Evolutionary conservation across 305 asterid genomes (phyloP).

Genomic region (Rubia tinctorum): DNA sequence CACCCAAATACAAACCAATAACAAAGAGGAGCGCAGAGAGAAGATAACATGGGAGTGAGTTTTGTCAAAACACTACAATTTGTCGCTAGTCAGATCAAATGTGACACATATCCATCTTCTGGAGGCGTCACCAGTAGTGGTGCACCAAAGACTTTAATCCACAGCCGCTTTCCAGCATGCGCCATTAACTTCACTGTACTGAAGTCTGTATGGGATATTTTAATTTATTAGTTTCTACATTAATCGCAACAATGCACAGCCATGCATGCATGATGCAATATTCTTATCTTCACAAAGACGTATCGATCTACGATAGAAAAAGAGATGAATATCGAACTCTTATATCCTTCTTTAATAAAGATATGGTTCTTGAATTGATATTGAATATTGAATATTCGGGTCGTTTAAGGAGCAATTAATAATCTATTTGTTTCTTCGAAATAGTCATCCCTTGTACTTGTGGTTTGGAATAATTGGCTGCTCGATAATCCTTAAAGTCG

Average conservation of each 20-base stretch:
- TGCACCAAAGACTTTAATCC: neutral
- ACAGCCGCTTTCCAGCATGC: neutral
- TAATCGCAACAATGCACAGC: too few species aligned
- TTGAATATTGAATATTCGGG: slow-evolving; percentile 7
- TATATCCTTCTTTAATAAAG: slow-evolving; percentile 7
- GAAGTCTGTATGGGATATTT: neutral
- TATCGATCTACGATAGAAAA: neutral
- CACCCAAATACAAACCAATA: too few species aligned
- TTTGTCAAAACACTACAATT: neutral
- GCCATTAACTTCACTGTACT: neutral
- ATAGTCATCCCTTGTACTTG: neutral
- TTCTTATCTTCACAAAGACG: neutral
- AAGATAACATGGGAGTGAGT: too few species aligned
- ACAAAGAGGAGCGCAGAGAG: too few species aligned
- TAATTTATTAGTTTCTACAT: neutral
- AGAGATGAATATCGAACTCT: neutral
- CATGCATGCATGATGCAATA: slow-evolving; percentile 1
- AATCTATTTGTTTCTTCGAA: neutral
- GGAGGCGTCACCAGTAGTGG: neutral
- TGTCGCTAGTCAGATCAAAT: neutral
- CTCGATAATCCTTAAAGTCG: slow-evolving; percentile 12
- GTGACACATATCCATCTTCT: neutral
- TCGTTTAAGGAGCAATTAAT: slow-evolving; percentile 9
- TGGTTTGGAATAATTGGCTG: neutral
- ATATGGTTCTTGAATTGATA: slow-evolving; percentile 15